Evolutionary conservation across 2,329 filamentous ascomycete genomes (phyloP).

Genomic region (Zarea fungicola): DNA sequence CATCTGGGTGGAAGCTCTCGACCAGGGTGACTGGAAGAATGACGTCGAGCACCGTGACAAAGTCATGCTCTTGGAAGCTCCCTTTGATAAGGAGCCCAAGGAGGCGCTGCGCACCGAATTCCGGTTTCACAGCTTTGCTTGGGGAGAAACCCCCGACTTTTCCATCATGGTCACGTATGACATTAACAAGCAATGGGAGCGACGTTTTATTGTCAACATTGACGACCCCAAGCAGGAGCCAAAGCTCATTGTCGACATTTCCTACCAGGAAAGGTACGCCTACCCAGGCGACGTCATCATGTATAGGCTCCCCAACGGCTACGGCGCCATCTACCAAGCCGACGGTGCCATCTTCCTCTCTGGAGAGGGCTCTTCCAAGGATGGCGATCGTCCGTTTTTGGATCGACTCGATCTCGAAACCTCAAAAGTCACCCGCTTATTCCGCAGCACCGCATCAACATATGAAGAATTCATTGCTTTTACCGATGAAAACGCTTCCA

Average conservation of each 20-base stretch:
- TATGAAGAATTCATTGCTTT: conserved; percentile 4
- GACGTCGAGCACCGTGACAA: conserved; percentile 3
- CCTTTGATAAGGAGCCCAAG: neutral
- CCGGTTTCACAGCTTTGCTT: neutral
- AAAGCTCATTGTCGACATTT: conserved; percentile 3
- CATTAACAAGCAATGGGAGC: conserved; percentile 4
- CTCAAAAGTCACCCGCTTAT: neutral
- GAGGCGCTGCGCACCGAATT: conserved; percentile 5
- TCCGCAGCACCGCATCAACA: conserved; percentile 7
- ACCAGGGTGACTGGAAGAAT: conserved; percentile 3
- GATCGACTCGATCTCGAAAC: conserved; percentile 4
- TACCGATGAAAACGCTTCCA: neutral
- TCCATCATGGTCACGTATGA: conserved; percentile 1
- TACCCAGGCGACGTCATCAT: neutral
- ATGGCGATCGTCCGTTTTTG: conserved; percentile 7
- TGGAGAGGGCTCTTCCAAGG: neutral
- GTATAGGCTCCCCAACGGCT: conserved; percentile 1
- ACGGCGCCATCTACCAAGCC: neutral
- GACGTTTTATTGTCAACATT: conserved; percentile 10
- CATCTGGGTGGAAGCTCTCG: conserved; percentile 2
- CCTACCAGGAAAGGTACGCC: conserved; percentile 4
- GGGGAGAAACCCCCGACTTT: conserved; percentile 1
- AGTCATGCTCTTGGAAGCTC: conserved; percentile 7
- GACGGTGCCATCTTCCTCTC: neutral
- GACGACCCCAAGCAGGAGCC: neutral